Conservation (phyloP, 768 basidiomycete genomes). For the Auricularia heimuer region DNA sequence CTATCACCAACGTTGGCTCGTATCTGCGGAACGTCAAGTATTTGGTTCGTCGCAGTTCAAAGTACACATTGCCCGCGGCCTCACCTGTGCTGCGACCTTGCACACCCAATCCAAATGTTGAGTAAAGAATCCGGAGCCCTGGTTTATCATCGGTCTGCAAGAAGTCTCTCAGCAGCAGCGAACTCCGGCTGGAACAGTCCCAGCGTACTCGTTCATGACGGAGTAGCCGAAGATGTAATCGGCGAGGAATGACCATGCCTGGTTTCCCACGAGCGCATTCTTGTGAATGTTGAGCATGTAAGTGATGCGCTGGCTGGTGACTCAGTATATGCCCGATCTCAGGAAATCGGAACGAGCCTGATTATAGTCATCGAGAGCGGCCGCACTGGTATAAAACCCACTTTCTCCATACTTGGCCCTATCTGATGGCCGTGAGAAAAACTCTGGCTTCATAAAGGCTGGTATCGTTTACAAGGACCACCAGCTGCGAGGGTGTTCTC, state of each 20-base stretch:
- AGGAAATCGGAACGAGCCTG: not conserved
- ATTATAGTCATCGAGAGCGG: not conserved
- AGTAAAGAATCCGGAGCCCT: not conserved
- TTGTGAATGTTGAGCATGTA: not conserved
- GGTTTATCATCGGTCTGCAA: not conserved
- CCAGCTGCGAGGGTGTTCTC: not conserved
- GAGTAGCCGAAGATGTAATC: not conserved
- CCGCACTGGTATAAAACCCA: not conserved
- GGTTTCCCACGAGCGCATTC: not conserved
- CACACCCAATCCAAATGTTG: not conserved
- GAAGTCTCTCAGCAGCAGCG: not conserved
- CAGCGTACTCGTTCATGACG: conserved; percentile 1
- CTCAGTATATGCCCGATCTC: not conserved
- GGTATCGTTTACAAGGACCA: not conserved
- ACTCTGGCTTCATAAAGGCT: not conserved
- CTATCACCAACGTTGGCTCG: not conserved
- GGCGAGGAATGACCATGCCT: not conserved
- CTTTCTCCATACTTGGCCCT: not conserved
- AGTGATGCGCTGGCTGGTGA: not conserved
- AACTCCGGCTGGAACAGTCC: no score
- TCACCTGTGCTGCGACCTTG: not conserved
- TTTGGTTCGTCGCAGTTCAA: not conserved
- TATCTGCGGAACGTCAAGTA: not conserved
- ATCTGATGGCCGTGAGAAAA: not conserved
- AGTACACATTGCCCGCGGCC: not conserved